Base-by-base conservation (phyloP, 2,329 filamentous ascomycete genomes). In the Chrysoporthe cubensis region DNA sequence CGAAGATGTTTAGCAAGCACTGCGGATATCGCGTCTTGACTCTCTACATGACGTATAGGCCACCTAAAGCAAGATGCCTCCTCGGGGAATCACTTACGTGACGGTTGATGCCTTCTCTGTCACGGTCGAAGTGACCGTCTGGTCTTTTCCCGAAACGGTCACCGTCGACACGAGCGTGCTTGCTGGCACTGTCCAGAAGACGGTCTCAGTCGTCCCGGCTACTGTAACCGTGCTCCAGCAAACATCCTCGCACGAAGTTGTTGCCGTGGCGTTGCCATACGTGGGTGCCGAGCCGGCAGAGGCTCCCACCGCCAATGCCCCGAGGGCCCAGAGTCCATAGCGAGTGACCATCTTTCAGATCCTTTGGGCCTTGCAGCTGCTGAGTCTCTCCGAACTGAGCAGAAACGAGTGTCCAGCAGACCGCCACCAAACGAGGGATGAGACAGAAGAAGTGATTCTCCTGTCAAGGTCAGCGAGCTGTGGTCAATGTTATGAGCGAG, bases 161-260 rank as follows among this genome's bases (percentile, higher is more conserved):
- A 54, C 50, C 11, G 21, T 54, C 2, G 50, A 54, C 50, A 54
- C 50, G 32, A 54, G 2, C 0, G 50, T 54, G 32, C 21, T 54
- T 21, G 50, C 50, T 54, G 50, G 50, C 50, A 16, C 50, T 6
- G 50, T 54, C 50, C 50, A 54, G 50, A 54, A 32, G 37, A 60
- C 57, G 26, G 57, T 26, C 14, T 26, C 57, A 18, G 57, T 43
- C n/a, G 37, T 43, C 13, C 37, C 40, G 44, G 57, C 58, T 8
- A 48, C 50, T 18, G 66, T 68, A 18, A 48, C 44, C 26, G 68
- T 70, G 43, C 64, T 68, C 66, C 68, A 70, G 57, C 68, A 69
- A 61, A 46, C 54, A 52, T 62, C 59, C 21, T 59, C 66, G 59
- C 66, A 70, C 18, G 52, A 34, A 37, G 44, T 40, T 21, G 66